Conservation (phyloP, 2,329 filamentous ascomycete species). For the Massarina eburnea region DNA sequence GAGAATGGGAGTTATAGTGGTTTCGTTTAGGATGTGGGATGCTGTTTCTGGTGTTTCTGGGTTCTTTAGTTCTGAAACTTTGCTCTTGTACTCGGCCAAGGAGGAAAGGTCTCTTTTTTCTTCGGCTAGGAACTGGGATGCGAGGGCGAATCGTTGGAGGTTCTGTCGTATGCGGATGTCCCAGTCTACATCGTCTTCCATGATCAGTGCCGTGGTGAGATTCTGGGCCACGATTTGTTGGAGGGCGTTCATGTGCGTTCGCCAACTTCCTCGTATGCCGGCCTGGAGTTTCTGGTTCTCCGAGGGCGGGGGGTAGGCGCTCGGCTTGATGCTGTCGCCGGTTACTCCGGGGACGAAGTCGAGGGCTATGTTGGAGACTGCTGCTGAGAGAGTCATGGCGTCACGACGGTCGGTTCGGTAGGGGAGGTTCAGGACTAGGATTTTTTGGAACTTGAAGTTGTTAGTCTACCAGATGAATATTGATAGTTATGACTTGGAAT, state of each 20-base stretch:
- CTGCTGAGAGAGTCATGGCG: slow-evolving; percentile 53
- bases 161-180: slow-evolving; percentile 31
- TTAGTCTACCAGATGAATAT: not conserved
- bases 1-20: slow-evolving; percentile 19
- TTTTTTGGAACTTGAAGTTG: slow-evolving; percentile 52
- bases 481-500: not conserved
- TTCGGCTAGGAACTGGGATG: slow-evolving; percentile 26
- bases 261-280: slow-evolving; percentile 35
- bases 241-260: slow-evolving; percentile 36
- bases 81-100: slow-evolving; percentile 14
- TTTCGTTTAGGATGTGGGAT: slow-evolving; percentile 16
- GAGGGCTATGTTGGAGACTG: slow-evolving; percentile 51
- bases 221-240: slow-evolving; percentile 32
- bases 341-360: slow-evolving; percentile 54
- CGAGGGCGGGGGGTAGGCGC: slow-evolving; percentile 31
- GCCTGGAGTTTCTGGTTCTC: slow-evolving; percentile 29
- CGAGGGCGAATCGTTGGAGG: slow-evolving; percentile 32
- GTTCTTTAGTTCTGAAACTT: slow-evolving; percentile 21
- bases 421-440: slow-evolving; percentile 58
- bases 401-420: slow-evolving; percentile 56
- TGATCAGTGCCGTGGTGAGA: slow-evolving; percentile 33
- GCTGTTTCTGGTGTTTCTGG: slow-evolving; percentile 21
- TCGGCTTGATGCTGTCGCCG: slow-evolving; percentile 35
- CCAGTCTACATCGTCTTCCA: slow-evolving; percentile 39
- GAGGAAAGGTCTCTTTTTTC: slow-evolving; percentile 12